Evolutionary conservation across 257 asterid genomes (phyloP).

Genomic region (Primulina huaijiensis): DNA sequence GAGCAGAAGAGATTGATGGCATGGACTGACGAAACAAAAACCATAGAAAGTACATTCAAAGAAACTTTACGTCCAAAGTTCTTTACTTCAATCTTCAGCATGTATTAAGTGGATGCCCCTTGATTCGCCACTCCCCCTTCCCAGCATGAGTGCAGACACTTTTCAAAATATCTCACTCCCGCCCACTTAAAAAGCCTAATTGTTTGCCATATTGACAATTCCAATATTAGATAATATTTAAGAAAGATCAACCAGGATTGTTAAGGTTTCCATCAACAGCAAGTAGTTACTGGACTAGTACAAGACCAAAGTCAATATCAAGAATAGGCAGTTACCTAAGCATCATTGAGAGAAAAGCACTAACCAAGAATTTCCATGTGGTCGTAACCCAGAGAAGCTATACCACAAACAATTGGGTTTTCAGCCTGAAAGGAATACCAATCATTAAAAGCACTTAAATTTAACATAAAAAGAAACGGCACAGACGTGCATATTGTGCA

Average conservation of each 20-base stretch:
- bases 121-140: neutral
- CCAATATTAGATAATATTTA: slow-evolving; percentile 7
- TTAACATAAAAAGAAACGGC: slow-evolving; percentile 8
- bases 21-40: neutral
- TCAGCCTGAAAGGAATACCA: slow-evolving; percentile 59
- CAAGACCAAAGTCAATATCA: neutral
- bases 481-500: slow-evolving; percentile 22
- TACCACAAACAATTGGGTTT: slow-evolving; percentile 74
- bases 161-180: slow-evolving; percentile 3
- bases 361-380: slow-evolving; percentile 99
- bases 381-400: slow-evolving; percentile 91
- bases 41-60: neutral
- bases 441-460: slow-evolving; percentile 8
- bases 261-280: slow-evolving; percentile 12
- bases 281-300: slow-evolving; percentile 7
- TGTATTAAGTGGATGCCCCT: neutral
- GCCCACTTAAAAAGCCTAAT: neutral
- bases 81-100: neutral
- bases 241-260: slow-evolving; percentile 16
- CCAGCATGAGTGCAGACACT: neutral
- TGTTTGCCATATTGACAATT: slow-evolving; percentile 8
- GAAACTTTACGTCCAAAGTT: neutral
- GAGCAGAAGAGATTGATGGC: too few species aligned
- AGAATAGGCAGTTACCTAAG: slow-evolving; percentile 26
- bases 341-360: slow-evolving; percentile 48